Percentiles rank a stretch among this genome's conserved stretches.
Conservation (phyloP, 345 rosid genomes). For the Noccaea bulbosa region DNA sequence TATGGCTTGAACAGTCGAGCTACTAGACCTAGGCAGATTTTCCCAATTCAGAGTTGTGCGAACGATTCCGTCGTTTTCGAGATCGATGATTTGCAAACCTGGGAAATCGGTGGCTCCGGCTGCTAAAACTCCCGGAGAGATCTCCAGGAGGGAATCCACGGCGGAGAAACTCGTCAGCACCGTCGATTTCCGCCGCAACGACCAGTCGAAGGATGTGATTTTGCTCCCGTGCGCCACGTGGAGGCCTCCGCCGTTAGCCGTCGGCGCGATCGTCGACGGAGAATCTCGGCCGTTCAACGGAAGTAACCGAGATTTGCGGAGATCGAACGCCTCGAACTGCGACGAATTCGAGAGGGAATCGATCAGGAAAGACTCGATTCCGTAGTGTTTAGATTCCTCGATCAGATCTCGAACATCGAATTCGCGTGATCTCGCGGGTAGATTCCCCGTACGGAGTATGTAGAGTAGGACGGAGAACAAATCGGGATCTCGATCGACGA, state of each 20-base stretch:
- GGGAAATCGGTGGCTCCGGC: conserved; percentile 93
- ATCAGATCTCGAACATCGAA: conserved; percentile 71
- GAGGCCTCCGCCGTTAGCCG: conserved; percentile 59
- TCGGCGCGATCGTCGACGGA: conserved; percentile 64
- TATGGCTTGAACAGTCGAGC: conserved; percentile 85
- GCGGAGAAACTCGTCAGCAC: conserved; percentile 79
- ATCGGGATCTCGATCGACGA: conserved; percentile 90
- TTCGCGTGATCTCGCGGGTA: conserved; percentile 71
- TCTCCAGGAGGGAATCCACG: conserved; percentile 72
- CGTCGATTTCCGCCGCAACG: conserved; percentile 67
- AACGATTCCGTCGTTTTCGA: conserved; percentile 68
- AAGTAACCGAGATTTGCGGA: conserved; percentile 58
- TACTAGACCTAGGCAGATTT: conserved; percentile 62
- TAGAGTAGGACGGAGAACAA: conserved; percentile 76
- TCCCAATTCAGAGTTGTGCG: conserved; percentile 70
- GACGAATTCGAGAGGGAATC: conserved; percentile 63
- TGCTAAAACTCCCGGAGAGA: conserved; percentile 61
- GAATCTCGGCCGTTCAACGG: conserved; percentile 75
- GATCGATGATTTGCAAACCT: conserved; percentile 81
- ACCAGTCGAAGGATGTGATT: conserved; percentile 94
- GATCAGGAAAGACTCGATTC: conserved; percentile 61
- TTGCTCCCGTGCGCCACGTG: conserved; percentile 92
- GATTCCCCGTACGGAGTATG: conserved; percentile 73
- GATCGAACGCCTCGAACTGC: conserved; percentile 78
- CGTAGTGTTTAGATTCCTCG: conserved; percentile 78